Percentiles rank a stretch among this genome's conserved stretches.
phyloP scores from a whole-genome alignment of 2,329 filamentous ascomycete genomes.

The Chaetomium sp. region DNA sequence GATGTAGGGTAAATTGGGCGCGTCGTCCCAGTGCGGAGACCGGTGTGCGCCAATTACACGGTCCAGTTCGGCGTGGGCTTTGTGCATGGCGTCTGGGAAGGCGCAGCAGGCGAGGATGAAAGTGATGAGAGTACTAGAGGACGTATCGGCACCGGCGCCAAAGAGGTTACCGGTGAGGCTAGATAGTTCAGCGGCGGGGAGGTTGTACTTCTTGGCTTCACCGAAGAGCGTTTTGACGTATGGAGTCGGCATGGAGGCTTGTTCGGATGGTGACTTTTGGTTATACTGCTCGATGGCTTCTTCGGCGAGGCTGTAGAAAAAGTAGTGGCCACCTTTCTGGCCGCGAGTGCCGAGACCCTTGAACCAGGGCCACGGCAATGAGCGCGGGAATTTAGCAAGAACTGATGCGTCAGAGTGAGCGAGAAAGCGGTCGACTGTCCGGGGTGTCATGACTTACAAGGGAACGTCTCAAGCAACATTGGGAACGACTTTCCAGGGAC shows the following conservation, averaged over 20 bases:
- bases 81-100: slow-evolving; percentile 40
- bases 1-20: slow-evolving; percentile 44
- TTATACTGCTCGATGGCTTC: slow-evolving; percentile 40
- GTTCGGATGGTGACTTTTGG: slow-evolving; percentile 19
- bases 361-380: slow-evolving; percentile 46
- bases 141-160: slow-evolving; percentile 44
- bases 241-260: slow-evolving; percentile 26
- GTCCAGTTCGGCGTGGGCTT: slow-evolving; percentile 48
- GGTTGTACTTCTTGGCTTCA: slow-evolving; percentile 39
- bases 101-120: slow-evolving; percentile 46
- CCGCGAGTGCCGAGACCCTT: slow-evolving; percentile 37
- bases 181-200: slow-evolving; percentile 40
- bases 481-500: slow-evolving; percentile 48
- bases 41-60: slow-evolving; percentile 41
- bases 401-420: slow-evolving; percentile 18
- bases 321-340: slow-evolving; percentile 39
- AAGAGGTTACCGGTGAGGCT: slow-evolving; percentile 43
- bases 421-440: not conserved
- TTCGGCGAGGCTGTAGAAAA: slow-evolving; percentile 47
- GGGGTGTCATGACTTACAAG: slow-evolving; percentile 23
- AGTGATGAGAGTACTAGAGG: slow-evolving; percentile 38
- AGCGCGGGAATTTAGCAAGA: slow-evolving; percentile 42
- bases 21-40: slow-evolving; percentile 43
- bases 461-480: slow-evolving; percentile 52
- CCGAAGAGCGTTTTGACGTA: slow-evolving; percentile 43